phyloP scores from a whole-genome alignment of 257 asterid species.

The Galeopsis tetrahit region DNA sequence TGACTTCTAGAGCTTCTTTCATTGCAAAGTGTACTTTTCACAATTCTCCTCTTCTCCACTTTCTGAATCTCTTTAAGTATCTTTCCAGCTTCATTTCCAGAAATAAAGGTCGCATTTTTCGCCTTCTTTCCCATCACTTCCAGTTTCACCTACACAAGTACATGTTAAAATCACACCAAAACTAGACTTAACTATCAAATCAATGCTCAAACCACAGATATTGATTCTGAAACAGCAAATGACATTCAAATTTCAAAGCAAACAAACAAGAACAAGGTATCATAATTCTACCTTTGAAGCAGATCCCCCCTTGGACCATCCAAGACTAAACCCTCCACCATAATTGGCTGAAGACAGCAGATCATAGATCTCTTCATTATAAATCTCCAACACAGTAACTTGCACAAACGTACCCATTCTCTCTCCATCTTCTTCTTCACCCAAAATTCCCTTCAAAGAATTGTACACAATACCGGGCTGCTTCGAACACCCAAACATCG shows the following conservation, averaged over 20 bases:
- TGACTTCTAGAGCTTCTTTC: constrained; percentile 97
- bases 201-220: neutral
- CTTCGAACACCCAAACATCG: constrained; percentile 83
- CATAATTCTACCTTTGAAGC: constrained; percentile 66
- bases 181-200: neutral
- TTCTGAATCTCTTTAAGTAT: constrained; percentile 91
- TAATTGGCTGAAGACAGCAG: constrained; percentile 53
- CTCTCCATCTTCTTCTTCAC: constrained; percentile 63
- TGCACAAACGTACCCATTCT: constrained; percentile 73
- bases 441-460: constrained; percentile 77
- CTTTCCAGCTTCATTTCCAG: constrained; percentile 93
- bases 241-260: constrained; percentile 1
- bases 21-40: constrained; percentile 86
- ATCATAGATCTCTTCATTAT: constrained; percentile 93
- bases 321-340: constrained; percentile 78
- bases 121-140: constrained; percentile 98
- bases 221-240: neutral
- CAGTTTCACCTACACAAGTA: constrained; percentile 61
- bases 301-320: constrained; percentile 73
- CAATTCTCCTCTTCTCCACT: constrained; percentile 91
- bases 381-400: constrained; percentile 88
- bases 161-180: neutral
- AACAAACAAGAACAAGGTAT: neutral
- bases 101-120: constrained; percentile 78
- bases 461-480: constrained; percentile 87